Evolutionary conservation across 2,329 filamentous ascomycete species (phyloP), one percentile per base, ranked within the genome.

Genomic region (Byssoonygena ceratinophila): DNA sequence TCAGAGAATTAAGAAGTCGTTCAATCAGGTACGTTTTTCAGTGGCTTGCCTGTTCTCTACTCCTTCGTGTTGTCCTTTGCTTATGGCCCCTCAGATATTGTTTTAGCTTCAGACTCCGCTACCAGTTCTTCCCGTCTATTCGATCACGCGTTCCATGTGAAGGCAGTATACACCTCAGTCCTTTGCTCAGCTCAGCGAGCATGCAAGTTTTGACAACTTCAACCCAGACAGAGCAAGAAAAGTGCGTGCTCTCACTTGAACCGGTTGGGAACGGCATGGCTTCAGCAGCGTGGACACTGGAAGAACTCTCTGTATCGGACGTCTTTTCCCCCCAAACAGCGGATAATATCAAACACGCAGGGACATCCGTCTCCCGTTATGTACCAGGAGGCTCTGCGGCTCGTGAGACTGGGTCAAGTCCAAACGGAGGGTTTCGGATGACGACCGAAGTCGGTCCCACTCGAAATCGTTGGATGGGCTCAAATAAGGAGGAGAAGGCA

Each of bases 271-370:
- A 41, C 41, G 40, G 40, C 2, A 54, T 29, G 40, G 31, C 45
- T 43, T 43, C 46, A 11, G 48, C 44, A 25, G 45, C 43, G 47
- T 57, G 55, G 57, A 22, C 52, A 14, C 52, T 55, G 45, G 58
- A 59, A 37, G 55, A 59, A 48, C 51, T 59, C 40, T 50, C 48
- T 22, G 58, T 59, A 11, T 50, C 57, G 9, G 58, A 58, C 41
- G 58, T 59, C n/a, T 59, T 59, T 46, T 49, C 46, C 36, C 58
- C 56, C 12, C 56, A 58, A 47, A 52, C 50, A n/a, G 23, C 40
- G 16, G 44, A 53, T 18, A 43, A 37, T 22, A 9, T 36, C 8
- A 25, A 46, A 31, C 39, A 27, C 14, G 4, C 1, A n/a, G 37
- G 29, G 20, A 9, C 23, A 18, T 29, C 2, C 18, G 12, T 37